Evolutionary conservation across 179 eudicot genomes (phyloP).

Genomic region (Monotropa hypopitys): DNA sequence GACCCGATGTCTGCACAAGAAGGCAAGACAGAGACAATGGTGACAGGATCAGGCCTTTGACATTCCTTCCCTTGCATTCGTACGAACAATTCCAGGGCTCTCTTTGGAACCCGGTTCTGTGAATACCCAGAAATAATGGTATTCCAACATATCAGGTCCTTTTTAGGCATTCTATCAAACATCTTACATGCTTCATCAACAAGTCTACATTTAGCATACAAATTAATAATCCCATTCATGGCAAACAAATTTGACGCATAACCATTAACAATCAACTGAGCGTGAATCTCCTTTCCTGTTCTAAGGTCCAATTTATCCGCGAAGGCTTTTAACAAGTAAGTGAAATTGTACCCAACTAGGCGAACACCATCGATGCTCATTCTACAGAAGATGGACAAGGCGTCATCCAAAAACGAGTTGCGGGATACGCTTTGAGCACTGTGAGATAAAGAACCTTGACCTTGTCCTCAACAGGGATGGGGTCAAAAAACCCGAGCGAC

Average conservation of each 20-base stretch:
- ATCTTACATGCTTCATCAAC: conserved; percentile 42
- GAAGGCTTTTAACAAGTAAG: conserved; percentile 40
- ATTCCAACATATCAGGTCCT: conserved; percentile 49
- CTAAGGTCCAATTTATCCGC: conserved; percentile 30
- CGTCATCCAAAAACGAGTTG: conserved; percentile 19
- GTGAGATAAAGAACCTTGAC: conserved; percentile 39
- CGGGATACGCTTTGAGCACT: conserved; percentile 43
- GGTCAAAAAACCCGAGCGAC: conserved; percentile 40
- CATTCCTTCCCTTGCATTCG: conserved; percentile 39
- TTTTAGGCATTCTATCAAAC: conserved; percentile 49
- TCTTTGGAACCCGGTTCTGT: conserved; percentile 41
- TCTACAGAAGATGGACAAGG: conserved; percentile 22
- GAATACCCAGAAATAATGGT: conserved; percentile 44
- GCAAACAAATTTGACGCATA: conserved; percentile 30
- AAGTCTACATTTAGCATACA: conserved; percentile 44
- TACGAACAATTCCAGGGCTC: conserved; percentile 28
- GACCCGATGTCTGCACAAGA: conserved; percentile 38
- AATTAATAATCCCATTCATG: conserved; percentile 34
- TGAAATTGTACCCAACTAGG: conserved; percentile 32
- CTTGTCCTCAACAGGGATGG: conserved; percentile 19
- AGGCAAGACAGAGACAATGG: conserved; percentile 34
- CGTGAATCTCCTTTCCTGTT: conserved; percentile 44
- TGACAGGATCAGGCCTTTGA: conserved; percentile 31
- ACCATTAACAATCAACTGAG: conserved; percentile 35
- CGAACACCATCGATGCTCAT: conserved; percentile 32